Percentiles rank a stretch among this genome's conserved stretches.
These are phyloP conservation scores for Saccharomyces hybrid DNA, from an alignment of 1,139 yeast genomes.

Conservation along the genomic window DNA sequence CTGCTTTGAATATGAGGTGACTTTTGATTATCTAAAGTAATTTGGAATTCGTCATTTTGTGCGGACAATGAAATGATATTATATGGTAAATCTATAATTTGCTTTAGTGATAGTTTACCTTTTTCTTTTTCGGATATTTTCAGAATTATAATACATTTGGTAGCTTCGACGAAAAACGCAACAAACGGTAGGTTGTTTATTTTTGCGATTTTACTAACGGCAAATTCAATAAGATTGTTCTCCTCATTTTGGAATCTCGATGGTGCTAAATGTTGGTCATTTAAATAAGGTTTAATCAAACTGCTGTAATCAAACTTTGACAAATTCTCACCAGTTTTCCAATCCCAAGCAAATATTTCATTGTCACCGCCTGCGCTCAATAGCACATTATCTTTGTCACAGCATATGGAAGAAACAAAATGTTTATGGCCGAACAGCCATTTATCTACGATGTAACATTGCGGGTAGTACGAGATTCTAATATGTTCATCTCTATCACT, in stretches of 20 bases:
- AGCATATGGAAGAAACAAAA: constrained; percentile 59
- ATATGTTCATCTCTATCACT: constrained; percentile 97
- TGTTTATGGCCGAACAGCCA: constrained; percentile 85
- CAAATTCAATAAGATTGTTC: constrained; percentile 43
- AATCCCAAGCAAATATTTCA: constrained; percentile 69
- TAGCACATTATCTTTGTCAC: constrained; percentile 43
- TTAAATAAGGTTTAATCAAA: constrained; percentile 43
- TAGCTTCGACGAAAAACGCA: constrained; percentile 48
- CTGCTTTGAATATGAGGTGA: constrained; percentile 13
- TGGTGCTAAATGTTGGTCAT: constrained; percentile 58
- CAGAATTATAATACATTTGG: constrained; percentile 45
- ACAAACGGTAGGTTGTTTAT: constrained; percentile 31
- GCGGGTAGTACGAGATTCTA: constrained; percentile 75
- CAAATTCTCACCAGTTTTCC: constrained; percentile 47
- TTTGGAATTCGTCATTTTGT: constrained; percentile 33
- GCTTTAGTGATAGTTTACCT: constrained; percentile 30
- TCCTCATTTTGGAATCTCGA: constrained; percentile 53
- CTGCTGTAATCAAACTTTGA: constrained; percentile 45
- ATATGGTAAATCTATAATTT: constrained; percentile 30
- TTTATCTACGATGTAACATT: constrained; percentile 65
- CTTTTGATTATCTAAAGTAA: constrained; percentile 42
- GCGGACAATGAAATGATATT: constrained; percentile 35
- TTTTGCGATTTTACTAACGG: constrained; percentile 44
- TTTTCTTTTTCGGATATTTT: constrained; percentile 25
- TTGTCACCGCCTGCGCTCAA: constrained; percentile 91